A percentile compares a stretch with the other conserved stretches of the same genome.
phyloP scores from a whole-genome alignment of 176 grass and related monocot species.

The Saccharum spontaneum region DNA sequence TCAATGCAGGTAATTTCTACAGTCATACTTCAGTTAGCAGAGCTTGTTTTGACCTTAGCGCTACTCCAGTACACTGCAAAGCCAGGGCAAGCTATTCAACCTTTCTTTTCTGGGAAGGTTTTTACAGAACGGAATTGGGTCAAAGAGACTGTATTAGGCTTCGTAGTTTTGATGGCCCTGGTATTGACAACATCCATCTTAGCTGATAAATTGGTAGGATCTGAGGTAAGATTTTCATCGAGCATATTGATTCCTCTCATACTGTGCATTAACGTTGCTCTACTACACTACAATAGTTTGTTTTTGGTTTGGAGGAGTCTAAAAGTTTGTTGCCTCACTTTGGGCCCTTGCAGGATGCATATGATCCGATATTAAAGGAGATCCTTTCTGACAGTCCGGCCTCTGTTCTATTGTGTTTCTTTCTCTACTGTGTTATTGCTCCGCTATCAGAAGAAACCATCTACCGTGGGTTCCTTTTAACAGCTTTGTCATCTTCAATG shows the following conservation, averaged over 20 bases:
- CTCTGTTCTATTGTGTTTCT: slow-evolving; percentile 47
- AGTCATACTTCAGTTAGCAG: slow-evolving; percentile 53
- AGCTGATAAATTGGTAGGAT: slow-evolving; percentile 52
- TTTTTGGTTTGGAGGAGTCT: background rate
- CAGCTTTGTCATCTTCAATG: slow-evolving; percentile 57
- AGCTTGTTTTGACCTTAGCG: slow-evolving; percentile 47
- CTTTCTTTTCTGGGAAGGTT: slow-evolving; percentile 53
- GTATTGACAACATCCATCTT: slow-evolving; percentile 61
- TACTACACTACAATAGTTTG: background rate
- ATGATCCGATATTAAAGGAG: slow-evolving; percentile 58
- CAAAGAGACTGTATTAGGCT: slow-evolving; percentile 51
- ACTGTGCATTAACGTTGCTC: background rate
- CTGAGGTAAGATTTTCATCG: slow-evolving; percentile 52
- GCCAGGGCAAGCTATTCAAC: slow-evolving; percentile 25
- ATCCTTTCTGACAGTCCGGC: slow-evolving; percentile 57
- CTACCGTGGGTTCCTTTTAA: slow-evolving; percentile 88
- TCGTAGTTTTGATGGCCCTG: slow-evolving; percentile 57
- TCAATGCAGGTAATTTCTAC: slow-evolving; percentile 58
- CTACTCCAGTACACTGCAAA: slow-evolving; percentile 59
- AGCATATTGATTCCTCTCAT: background rate
- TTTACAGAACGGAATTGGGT: slow-evolving; percentile 46
- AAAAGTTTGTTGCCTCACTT: slow-evolving; percentile 24
- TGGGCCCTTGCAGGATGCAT: slow-evolving; percentile 66
- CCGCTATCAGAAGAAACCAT: slow-evolving; percentile 88
- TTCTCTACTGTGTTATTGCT: slow-evolving; percentile 72